Base-by-base conservation (phyloP, 257 asterid species). In the Nicotiana otophora region DNA sequence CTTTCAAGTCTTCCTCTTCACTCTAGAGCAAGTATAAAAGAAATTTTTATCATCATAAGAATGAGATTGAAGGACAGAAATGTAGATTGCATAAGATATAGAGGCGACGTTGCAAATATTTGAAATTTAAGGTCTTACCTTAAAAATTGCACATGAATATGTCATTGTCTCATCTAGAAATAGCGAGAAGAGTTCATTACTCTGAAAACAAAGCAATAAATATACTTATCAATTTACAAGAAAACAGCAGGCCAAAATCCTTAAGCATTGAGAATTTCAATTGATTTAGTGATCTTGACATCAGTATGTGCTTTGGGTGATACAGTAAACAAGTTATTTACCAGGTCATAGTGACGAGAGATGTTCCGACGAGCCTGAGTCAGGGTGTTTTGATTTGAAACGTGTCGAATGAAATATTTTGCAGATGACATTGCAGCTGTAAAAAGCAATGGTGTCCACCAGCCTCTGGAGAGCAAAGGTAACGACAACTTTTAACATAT, bases 381-480 rank as follows among this genome's bases (percentile, higher is more conserved):
- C 54, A 91, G 85, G 6, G 96, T 91, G 80, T 94, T 95, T 84
- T 87, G 91, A 66, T 98, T 91, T 1, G 94, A 91, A 60, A 92
- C 89, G 34, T 95, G 95, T 9, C 88, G 91, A 76, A 72, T 85
- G 91, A 96, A 96, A 64, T 94, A 94, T 76, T 94, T 96, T 20
- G 98, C 98, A 57, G 98, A 91, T 26, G 96, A 86, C 26, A 94
- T 54, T 33, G 90, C 94, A 16, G 98, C 90, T 30, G 96, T 88
- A 51, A 90, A 80, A 64, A 96, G 91, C 88, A 92, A 28, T 14
- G 97, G 98, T 4, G 97, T 94, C 98, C 98, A 96, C 99, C 98
- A 93, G 63, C 99, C 98, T 88, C 99, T 94, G 63, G 63, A 76
- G 5, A 70, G 46, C 8, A 55, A 42, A 86, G 4, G 70, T 19